These are phyloP conservation scores for Rosa chinensis DNA, from an alignment of 306 rosid species.

Conservation along the genomic window DNA sequence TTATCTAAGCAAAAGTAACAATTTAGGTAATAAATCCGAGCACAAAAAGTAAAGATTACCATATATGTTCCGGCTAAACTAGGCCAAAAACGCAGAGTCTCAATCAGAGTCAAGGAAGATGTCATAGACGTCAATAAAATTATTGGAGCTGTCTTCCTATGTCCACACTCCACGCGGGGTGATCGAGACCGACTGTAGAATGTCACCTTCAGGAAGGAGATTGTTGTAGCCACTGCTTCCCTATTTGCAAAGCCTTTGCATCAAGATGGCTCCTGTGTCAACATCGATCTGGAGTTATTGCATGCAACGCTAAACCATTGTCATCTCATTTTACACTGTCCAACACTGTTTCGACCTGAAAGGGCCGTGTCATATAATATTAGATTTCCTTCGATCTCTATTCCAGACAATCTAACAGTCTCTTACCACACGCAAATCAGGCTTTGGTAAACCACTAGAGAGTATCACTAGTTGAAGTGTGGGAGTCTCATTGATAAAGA, in stretches of 20 bases:
- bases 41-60: too few species aligned
- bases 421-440: too few species aligned
- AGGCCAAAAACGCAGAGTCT: slow-evolving; percentile 57
- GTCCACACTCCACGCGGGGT: slow-evolving; percentile 52
- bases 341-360: slow-evolving; percentile 63
- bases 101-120: slow-evolving; percentile 81
- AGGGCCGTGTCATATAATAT: not conserved
- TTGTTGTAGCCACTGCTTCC: slow-evolving; percentile 60
- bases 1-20: too few species aligned
- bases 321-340: slow-evolving; percentile 80
- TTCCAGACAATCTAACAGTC: too few species aligned
- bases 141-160: slow-evolving; percentile 87
- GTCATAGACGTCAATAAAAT: slow-evolving; percentile 76
- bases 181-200: slow-evolving; percentile 88
- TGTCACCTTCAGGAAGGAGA: slow-evolving; percentile 69
- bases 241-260: slow-evolving; percentile 90
- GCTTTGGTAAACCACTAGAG: too few species aligned
- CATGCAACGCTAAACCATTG: slow-evolving; percentile 86
- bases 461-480: too few species aligned
- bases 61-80: not conserved
- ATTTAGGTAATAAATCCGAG: too few species aligned
- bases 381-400: not conserved
- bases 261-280: slow-evolving; percentile 86
- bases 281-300: slow-evolving; percentile 87
- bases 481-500: not conserved